Conservation (phyloP, 495 filamentous ascomycete genomes). For the Hamigera avellanea region DNA sequence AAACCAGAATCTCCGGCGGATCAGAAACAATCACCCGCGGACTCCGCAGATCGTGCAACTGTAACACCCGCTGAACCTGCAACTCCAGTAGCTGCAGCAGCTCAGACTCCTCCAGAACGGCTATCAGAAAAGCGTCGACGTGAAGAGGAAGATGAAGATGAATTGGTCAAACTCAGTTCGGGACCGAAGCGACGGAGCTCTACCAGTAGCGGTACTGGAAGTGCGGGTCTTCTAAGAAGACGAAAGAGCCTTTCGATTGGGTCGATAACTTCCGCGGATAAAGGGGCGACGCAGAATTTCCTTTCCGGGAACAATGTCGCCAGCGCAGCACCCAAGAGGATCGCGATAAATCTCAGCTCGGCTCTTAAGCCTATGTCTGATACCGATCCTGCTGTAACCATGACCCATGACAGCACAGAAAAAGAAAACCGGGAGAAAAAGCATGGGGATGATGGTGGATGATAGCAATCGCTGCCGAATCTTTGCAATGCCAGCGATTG, state of each 20-base stretch:
- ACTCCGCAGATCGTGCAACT: conserved; percentile 7
- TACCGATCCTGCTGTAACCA: conserved; percentile 6
- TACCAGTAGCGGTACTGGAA: conserved; percentile 23
- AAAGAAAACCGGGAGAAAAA: conserved; percentile 27
- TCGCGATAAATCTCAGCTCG: conserved; percentile 36
- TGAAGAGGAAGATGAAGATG: conserved; percentile 81
- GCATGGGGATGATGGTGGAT: conserved; percentile 13
- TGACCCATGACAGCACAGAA: conserved; percentile 17
- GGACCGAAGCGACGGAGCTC: conserved; percentile 55
- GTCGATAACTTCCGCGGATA: conserved; percentile 15
- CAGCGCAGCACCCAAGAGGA: conserved; percentile 33
- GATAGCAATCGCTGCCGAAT: neutral
- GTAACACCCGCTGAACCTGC: conserved; percentile 15
- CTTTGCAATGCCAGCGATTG: neutral
- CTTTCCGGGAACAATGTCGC: conserved; percentile 12
- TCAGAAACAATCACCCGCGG: conserved; percentile 10
- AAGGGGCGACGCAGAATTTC: conserved; percentile 14
- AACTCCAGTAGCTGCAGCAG: conserved; percentile 17
- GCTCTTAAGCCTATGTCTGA: conserved; percentile 10
- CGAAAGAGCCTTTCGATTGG: conserved; percentile 31
- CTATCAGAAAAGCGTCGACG: conserved; percentile 85
- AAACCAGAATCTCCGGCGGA: conserved; percentile 16
- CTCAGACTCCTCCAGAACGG: conserved; percentile 50
- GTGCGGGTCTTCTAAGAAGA: conserved; percentile 23
- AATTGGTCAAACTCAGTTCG: conserved; percentile 57